Evolutionary conservation across 1,139 yeast species (phyloP).

Genomic region (Saccharomycopsis phalli): DNA sequence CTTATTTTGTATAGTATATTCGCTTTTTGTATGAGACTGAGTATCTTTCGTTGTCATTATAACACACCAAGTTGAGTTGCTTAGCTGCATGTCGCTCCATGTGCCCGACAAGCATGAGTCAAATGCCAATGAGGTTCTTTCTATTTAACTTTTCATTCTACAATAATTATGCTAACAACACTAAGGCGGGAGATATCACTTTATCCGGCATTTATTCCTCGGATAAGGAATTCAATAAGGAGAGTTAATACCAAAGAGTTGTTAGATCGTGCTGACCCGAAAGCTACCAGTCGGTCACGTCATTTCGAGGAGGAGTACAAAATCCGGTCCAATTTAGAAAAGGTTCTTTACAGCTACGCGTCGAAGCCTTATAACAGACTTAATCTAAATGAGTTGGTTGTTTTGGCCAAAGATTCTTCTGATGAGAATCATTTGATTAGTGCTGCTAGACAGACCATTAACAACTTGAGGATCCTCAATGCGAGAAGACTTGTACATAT

Average conservation of each 20-base stretch:
- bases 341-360: constrained; percentile 43
- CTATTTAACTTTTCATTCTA: too few relatives aligned
- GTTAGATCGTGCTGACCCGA: constrained; percentile 1
- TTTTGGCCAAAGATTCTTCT: constrained; percentile 28
- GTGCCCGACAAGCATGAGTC: too few relatives aligned
- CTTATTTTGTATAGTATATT: too few relatives aligned
- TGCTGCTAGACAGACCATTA: constrained; percentile 34
- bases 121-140: too few relatives aligned
- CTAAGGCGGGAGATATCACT: too few relatives aligned
- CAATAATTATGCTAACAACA: too few relatives aligned
- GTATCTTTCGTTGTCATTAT: too few relatives aligned
- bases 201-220: too few relatives aligned
- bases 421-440: constrained; percentile 14
- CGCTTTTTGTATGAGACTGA: too few relatives aligned
- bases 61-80: too few relatives aligned
- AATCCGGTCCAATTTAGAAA: constrained; percentile 42
- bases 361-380: constrained; percentile 39
- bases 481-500: constrained; percentile 54
- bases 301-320: constrained; percentile 36
- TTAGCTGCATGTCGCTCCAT: too few relatives aligned
- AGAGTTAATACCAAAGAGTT: constrained; percentile 14
- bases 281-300: constrained; percentile 16
- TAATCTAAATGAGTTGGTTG: constrained; percentile 37
- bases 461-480: constrained; percentile 35
- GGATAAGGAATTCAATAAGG: too few relatives aligned